Conservation (phyloP, 129 eudicot genomes). For the Tagetes erecta region DNA sequence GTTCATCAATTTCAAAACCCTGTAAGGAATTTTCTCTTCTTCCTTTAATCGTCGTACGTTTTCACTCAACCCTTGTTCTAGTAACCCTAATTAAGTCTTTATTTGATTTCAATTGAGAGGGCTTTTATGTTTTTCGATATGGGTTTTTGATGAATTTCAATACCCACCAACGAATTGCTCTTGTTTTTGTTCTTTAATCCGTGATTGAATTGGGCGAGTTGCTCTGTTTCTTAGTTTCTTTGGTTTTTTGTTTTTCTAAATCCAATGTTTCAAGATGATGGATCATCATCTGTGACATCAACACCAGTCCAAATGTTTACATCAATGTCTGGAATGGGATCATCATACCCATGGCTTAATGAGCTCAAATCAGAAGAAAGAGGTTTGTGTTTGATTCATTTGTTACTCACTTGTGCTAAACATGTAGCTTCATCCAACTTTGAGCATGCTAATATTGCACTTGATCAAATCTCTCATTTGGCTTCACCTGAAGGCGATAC, state of each 20-base stretch:
- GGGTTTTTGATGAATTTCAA: conserved; percentile 53
- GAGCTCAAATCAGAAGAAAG: conserved; percentile 96
- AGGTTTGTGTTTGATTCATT: conserved; percentile 81
- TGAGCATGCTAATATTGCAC: conserved; percentile 88
- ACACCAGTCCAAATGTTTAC: conserved; percentile 75
- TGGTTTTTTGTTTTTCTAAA: too few relatives aligned
- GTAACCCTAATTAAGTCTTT: background rate
- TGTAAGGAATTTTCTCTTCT: conserved; percentile 27
- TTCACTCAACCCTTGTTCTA: conserved; percentile 14
- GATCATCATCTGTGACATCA: conserved; percentile 86
- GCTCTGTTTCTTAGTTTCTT: too few relatives aligned
- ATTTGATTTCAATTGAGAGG: conserved; percentile 3
- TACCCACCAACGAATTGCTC: conserved; percentile 43
- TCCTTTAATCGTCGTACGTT: conserved; percentile 20
- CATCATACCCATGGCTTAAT: conserved; percentile 88
- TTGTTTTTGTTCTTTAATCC: background rate
- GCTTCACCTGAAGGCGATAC: conserved; percentile 93
- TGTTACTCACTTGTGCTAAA: conserved; percentile 82
- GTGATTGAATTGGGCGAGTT: conserved; percentile 23
- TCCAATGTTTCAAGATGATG: conserved; percentile 94
- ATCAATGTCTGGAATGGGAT: conserved; percentile 54
- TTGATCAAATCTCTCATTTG: conserved; percentile 91
- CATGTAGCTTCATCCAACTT: conserved; percentile 85
- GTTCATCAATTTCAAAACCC: conserved; percentile 51
- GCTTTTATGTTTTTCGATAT: conserved; percentile 35